phyloP scores from a whole-genome alignment of 345 rosid genomes.

The Erucastrum elatum region DNA sequence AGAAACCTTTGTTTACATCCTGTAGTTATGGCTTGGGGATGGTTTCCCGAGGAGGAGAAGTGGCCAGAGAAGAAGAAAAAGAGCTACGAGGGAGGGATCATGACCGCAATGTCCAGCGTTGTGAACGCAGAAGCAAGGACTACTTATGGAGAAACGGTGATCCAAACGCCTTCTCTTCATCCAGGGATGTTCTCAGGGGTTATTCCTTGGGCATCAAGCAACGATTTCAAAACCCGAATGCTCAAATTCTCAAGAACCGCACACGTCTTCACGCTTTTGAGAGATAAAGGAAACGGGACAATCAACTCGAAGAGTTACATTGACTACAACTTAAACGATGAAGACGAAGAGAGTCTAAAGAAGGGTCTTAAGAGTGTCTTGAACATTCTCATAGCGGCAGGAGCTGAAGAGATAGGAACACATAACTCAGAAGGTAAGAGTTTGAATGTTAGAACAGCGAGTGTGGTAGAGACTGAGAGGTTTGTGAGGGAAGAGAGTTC shows the following conservation, averaged over 20 bases:
- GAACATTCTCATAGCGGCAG: slow-evolving; percentile 68
- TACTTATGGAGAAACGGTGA: slow-evolving; percentile 59
- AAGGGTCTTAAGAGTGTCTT: slow-evolving; percentile 59
- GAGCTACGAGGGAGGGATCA: slow-evolving; percentile 81
- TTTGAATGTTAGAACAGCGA: slow-evolving; percentile 51
- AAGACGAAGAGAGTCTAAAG: slow-evolving; percentile 58
- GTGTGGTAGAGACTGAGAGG: slow-evolving; percentile 46
- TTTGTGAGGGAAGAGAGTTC: slow-evolving; percentile 70
- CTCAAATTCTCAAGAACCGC: slow-evolving; percentile 68
- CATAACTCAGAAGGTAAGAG: slow-evolving; percentile 56
- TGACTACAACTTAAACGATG: slow-evolving; percentile 47
- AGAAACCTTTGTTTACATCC: slow-evolving; percentile 75
- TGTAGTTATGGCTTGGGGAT: slow-evolving; percentile 88
- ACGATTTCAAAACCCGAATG: slow-evolving; percentile 62
- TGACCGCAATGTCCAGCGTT: slow-evolving; percentile 79
- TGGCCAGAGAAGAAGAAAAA: slow-evolving; percentile 56
- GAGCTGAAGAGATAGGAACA: slow-evolving; percentile 83
- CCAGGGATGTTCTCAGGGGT: slow-evolving; percentile 78
- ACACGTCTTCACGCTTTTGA: slow-evolving; percentile 58
- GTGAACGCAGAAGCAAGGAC: slow-evolving; percentile 35
- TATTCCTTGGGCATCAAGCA: slow-evolving; percentile 77
- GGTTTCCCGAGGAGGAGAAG: slow-evolving; percentile 53
- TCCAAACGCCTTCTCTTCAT: slow-evolving; percentile 80
- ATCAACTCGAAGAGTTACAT: slow-evolving; percentile 46
- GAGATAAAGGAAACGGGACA: slow-evolving; percentile 70